phyloP scores from a whole-genome alignment of 345 rosid genomes.

The Ceriops tagal region DNA sequence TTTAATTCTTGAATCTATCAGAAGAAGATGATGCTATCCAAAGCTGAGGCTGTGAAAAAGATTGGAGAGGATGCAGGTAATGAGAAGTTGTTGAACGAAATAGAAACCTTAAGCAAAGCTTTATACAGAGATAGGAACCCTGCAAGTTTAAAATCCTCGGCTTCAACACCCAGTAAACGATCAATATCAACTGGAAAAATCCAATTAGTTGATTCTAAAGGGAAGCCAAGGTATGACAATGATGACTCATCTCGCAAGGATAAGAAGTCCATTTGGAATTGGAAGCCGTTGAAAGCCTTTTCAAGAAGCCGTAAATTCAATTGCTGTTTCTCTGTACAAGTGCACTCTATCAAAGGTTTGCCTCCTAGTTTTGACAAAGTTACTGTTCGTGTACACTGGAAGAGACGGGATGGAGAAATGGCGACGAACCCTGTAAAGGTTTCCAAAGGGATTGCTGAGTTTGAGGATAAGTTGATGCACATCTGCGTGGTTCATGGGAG shows the following conservation, averaged over 20 bases:
- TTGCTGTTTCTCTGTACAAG: constrained; percentile 77
- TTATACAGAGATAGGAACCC: constrained; percentile 55
- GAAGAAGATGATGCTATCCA: constrained; percentile 46
- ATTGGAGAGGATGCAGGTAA: constrained; percentile 48
- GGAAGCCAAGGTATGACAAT: constrained; percentile 26
- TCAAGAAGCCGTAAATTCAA: constrained; percentile 65
- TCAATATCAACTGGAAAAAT: constrained; percentile 45
- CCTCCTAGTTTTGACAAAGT: constrained; percentile 50
- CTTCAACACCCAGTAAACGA: constrained; percentile 29
- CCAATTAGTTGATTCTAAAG: constrained; percentile 36
- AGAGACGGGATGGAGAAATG: constrained; percentile 74
- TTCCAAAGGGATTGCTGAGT: constrained; percentile 58
- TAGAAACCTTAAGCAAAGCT: constrained; percentile 71
- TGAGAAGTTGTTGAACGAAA: constrained; percentile 59
- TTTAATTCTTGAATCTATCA: constrained; percentile 6
- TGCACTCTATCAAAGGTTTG: constrained; percentile 64
- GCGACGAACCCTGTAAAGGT: constrained; percentile 60
- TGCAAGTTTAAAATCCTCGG: constrained; percentile 22
- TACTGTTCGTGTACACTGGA: constrained; percentile 77
- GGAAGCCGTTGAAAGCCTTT: constrained; percentile 83
- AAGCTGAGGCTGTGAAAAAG: constrained; percentile 51
- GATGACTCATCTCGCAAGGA: constrained; percentile 57
- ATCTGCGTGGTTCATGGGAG: constrained; percentile 76
- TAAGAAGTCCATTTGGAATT: constrained; percentile 83
- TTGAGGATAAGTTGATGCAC: constrained; percentile 68